Percentiles rank a stretch among this genome's conserved stretches.
phyloP scores from a whole-genome alignment of 2,329 filamentous ascomycete genomes.

The Lecanosticta acicola region DNA sequence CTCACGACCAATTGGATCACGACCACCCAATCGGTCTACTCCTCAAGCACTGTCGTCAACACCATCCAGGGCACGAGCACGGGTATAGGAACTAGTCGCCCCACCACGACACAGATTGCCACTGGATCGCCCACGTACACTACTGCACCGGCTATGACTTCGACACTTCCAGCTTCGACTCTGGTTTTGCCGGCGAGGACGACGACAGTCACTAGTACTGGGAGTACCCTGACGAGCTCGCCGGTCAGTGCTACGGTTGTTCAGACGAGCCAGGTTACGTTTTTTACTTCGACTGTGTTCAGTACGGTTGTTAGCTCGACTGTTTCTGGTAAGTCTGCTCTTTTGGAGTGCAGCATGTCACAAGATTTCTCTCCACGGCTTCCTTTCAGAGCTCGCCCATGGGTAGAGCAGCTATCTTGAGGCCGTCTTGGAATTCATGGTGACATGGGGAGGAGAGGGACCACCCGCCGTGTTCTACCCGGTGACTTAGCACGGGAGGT shows the following conservation, averaged over 20 bases:
- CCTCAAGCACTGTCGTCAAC: neutral
- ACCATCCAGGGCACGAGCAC: neutral
- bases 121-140: neutral
- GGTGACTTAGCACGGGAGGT: too few species aligned
- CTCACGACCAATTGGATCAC: neutral
- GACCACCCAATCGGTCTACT: neutral
- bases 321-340: neutral
- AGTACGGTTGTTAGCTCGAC: neutral
- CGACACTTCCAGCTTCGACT: neutral
- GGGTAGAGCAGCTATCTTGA: too few species aligned
- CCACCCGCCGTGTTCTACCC: too few species aligned
- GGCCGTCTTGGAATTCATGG: too few species aligned
- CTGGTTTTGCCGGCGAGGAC: neutral
- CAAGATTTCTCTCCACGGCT: too few species aligned
- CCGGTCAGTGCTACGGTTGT: neutral
- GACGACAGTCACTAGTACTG: neutral
- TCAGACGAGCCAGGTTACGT: neutral
- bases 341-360: too few species aligned
- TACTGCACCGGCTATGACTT: neutral
- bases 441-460: too few species aligned
- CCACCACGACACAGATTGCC: neutral
- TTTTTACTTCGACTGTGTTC: neutral
- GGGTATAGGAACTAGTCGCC: neutral
- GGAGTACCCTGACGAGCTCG: neutral
- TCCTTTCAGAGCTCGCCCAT: too few species aligned